Evolutionary conservation across 495 filamentous ascomycete species (phyloP).

Genomic region (Tricharina praecox): DNA sequence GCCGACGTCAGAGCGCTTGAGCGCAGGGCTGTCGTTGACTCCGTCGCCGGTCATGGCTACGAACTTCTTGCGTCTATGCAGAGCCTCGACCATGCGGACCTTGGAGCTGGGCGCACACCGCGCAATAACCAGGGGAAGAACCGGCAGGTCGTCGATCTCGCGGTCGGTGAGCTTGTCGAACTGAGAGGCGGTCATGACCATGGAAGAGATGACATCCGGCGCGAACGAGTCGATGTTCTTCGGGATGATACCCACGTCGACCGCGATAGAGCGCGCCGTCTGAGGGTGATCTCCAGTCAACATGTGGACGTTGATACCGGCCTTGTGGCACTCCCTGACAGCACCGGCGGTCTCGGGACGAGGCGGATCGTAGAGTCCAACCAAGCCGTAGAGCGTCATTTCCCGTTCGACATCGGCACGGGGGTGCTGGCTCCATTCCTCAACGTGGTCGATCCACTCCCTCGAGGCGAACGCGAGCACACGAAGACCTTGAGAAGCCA

Average conservation of each 20-base stretch:
- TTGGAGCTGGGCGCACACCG: constrained; percentile 54
- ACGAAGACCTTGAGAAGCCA: constrained; percentile 48
- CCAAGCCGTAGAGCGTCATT: constrained; percentile 41
- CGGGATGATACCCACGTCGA: constrained; percentile 52
- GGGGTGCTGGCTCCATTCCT: constrained; percentile 32
- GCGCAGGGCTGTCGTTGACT: constrained; percentile 62
- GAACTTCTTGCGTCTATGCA: constrained; percentile 47
- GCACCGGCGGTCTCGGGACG: constrained; percentile 36
- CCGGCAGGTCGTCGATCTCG: constrained; percentile 43
- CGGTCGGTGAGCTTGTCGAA: constrained; percentile 45
- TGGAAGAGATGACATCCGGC: constrained; percentile 40
- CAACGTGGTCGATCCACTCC: constrained; percentile 24
- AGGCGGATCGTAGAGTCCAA: constrained; percentile 44
- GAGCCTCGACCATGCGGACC: constrained; percentile 52
- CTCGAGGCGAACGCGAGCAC: constrained; percentile 46
- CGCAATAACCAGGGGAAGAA: constrained; percentile 50
- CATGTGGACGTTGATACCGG: constrained; percentile 64
- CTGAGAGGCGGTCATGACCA: constrained; percentile 47
- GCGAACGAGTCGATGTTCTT: constrained; percentile 34
- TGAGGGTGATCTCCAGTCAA: constrained; percentile 52
- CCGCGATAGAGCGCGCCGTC: constrained; percentile 49
- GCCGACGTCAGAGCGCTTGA: constrained; percentile 57
- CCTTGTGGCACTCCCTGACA: constrained; percentile 42
- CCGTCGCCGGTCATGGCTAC: constrained; percentile 63
- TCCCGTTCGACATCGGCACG: constrained; percentile 39